Evolutionary conservation across 1,284 basidiomycete species (phyloP).

Genomic region (Leccinum pachyderme): DNA sequence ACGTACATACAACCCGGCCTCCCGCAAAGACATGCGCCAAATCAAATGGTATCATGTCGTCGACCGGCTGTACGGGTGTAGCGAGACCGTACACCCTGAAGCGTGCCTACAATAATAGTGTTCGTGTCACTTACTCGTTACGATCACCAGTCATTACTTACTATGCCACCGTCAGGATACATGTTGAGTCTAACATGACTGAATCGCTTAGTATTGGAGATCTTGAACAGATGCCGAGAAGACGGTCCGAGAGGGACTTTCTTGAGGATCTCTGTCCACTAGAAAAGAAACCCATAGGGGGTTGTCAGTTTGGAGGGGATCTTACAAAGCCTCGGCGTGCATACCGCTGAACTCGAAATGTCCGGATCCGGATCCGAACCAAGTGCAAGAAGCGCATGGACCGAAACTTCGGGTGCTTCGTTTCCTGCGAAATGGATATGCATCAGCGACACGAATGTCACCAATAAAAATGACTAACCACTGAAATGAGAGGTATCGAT

Average conservation of each 20-base stretch:
- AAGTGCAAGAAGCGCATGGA: slow-evolving; percentile 60
- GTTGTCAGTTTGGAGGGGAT: background rate
- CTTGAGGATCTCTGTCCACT: slow-evolving; percentile 86
- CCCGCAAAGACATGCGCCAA: slow-evolving; percentile 90
- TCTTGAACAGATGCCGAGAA: slow-evolving; percentile 82
- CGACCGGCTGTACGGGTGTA: slow-evolving; percentile 56
- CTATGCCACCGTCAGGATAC: slow-evolving; percentile 96
- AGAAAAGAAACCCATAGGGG: background rate
- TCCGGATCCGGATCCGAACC: slow-evolving; percentile 41
- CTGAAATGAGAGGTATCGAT: slow-evolving; percentile 96
- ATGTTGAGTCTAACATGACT: slow-evolving; percentile 92
- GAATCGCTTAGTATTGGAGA: slow-evolving; percentile 52
- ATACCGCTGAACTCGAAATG: slow-evolving; percentile 52
- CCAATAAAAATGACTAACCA: slow-evolving; percentile 45
- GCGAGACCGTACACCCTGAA: slow-evolving; percentile 90
- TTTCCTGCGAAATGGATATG: slow-evolving; percentile 69
- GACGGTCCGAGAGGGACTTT: slow-evolving; percentile 76
- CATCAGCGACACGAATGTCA: background rate
- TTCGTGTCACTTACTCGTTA: slow-evolving; percentile 6
- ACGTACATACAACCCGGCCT: slow-evolving; percentile 75
- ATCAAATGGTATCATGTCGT: slow-evolving; percentile 62
- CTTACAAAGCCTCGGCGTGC: slow-evolving; percentile 14
- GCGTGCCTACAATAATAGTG: slow-evolving; percentile 57
- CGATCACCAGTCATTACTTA: slow-evolving; percentile 40
- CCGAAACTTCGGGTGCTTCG: slow-evolving; percentile 82